These are phyloP conservation scores for Aureobasidium mangrovei DNA, from an alignment of 2,329 filamentous ascomycete genomes.

Conservation along the genomic window DNA sequence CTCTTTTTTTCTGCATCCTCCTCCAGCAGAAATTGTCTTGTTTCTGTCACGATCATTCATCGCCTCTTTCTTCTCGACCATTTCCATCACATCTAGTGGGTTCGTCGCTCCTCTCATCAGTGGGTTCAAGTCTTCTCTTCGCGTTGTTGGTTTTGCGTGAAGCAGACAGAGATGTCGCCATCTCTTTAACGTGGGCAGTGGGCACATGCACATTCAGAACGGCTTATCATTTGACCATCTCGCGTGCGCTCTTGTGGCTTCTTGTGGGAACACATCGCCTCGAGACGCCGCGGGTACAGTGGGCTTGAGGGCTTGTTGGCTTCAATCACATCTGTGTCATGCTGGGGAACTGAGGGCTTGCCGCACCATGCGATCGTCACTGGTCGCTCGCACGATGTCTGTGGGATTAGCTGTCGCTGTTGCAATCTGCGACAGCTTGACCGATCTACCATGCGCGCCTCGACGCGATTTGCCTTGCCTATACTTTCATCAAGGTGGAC, in stretches of 20 bases:
- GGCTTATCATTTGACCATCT: conserved; percentile 26
- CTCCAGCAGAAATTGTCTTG: conserved; percentile 2
- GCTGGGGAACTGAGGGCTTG: conserved; percentile 25
- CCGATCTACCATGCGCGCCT: conserved; percentile 9
- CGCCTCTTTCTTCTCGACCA: conserved; percentile 4
- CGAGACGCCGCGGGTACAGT: conserved; percentile 33
- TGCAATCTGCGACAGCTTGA: conserved; percentile 10
- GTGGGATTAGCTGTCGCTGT: conserved; percentile 13
- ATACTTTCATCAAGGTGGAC: neutral
- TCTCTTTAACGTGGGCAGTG: conserved; percentile 14
- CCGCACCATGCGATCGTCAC: conserved; percentile 9
- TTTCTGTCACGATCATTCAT: conserved; percentile 3
- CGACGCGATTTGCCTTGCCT: conserved; percentile 6
- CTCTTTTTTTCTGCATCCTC: conserved; percentile 6
- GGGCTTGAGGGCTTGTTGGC: conserved; percentile 37
- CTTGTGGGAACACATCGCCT: conserved; percentile 47
- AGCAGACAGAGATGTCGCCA: conserved; percentile 12
- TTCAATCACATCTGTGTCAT: conserved; percentile 21
- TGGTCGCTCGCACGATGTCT: neutral
- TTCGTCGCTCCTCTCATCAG: conserved; percentile 19
- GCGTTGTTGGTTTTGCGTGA: conserved; percentile 15
- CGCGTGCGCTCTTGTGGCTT: conserved; percentile 31
- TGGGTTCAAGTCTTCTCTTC: conserved; percentile 17
- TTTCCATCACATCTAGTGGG: conserved; percentile 15
- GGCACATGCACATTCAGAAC: conserved; percentile 15